Evolutionary conservation across 108 stramenopile genomes (phyloP), one percentile per base, ranked within the genome.

Genomic region (Parietichytrium sp.): DNA sequence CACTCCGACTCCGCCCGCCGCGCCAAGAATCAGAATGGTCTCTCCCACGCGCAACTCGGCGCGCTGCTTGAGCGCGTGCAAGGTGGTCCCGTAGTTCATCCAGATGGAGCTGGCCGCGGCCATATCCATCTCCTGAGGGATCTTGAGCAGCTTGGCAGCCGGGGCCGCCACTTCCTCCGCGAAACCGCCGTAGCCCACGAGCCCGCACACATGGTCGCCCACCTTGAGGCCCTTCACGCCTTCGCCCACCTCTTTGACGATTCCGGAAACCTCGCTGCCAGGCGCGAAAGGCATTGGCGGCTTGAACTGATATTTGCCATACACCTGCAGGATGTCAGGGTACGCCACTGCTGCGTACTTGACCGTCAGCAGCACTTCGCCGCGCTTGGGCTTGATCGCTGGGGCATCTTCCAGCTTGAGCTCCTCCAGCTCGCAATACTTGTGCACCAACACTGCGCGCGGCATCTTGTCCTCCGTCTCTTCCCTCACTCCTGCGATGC

Each of bases 1-100:
- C 15, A 86, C 55, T 6, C 85, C 85, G 18, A 86, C 85, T n/a
- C 85, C 85, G 0, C 85, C 85, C 7, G 85, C 84, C 18, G 85
- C 85, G 23, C 84, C 85, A 4, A 85, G 81, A 13, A 86, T 78
- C 23, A 86, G 84, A 4, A 86, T 84, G 23, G 84, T 80, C 50
- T 86, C 85, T 29, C 85, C 84, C 12, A 27, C 3, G 20, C 30
- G 72, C 7, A 86, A 29, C 15, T 85, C 45, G 2, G 84, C 85
- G 50, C 85, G 84, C 33, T 83, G 82, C 85, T 51, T 36, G 26
- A 86, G 23, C 4, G 85, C 85, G 49, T 85, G 84, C 23, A 81
- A 79, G 3, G 85, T 83, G 3, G 85, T 86, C 1, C 85, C 85
- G 42, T 86, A 86, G 27, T 78, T 84, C 15, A 86, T 31, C 25